phyloP scores from a whole-genome alignment of 2,329 filamentous ascomycete genomes.

The Cladosporium sphaerospermum region DNA sequence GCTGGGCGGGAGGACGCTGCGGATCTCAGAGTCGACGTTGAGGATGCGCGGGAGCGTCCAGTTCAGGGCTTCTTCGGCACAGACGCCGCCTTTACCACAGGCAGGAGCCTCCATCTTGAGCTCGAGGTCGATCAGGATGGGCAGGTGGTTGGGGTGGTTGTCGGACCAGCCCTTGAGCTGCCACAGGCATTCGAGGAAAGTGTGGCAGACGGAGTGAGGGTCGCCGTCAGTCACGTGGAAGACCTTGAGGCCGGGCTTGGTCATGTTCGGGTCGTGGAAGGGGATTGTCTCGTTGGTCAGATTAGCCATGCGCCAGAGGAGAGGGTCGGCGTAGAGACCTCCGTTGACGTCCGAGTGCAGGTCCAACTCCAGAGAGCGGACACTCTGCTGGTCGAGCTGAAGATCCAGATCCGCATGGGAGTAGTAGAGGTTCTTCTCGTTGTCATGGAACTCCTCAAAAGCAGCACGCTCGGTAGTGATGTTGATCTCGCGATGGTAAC shows the following conservation, averaged over 20 bases:
- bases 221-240: conserved; percentile 48
- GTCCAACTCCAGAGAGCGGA: conserved; percentile 46
- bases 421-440: conserved; percentile 42
- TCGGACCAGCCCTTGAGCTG: conserved; percentile 42
- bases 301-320: conserved; percentile 38
- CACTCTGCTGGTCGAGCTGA: conserved; percentile 41
- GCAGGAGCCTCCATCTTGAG: conserved; percentile 39
- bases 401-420: conserved; percentile 41
- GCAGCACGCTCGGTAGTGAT: conserved; percentile 36
- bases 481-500: conserved; percentile 44
- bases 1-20: conserved; percentile 34
- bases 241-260: conserved; percentile 43
- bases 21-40: conserved; percentile 44
- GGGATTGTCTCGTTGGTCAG: conserved; percentile 32
- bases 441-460: conserved; percentile 35
- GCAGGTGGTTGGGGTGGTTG: conserved; percentile 38
- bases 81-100: conserved; percentile 31
- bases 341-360: conserved; percentile 45
- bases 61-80: conserved; percentile 35
- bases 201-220: conserved; percentile 42
- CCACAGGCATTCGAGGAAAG: conserved; percentile 40
- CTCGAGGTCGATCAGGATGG: conserved; percentile 46
- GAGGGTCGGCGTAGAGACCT: conserved; percentile 42
- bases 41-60: conserved; percentile 42
- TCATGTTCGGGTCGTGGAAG: conserved; percentile 35